Percentiles rank a stretch among this genome's conserved stretches.
Conservation (phyloP, 306 rosid species). For the Glycine latifolia region DNA sequence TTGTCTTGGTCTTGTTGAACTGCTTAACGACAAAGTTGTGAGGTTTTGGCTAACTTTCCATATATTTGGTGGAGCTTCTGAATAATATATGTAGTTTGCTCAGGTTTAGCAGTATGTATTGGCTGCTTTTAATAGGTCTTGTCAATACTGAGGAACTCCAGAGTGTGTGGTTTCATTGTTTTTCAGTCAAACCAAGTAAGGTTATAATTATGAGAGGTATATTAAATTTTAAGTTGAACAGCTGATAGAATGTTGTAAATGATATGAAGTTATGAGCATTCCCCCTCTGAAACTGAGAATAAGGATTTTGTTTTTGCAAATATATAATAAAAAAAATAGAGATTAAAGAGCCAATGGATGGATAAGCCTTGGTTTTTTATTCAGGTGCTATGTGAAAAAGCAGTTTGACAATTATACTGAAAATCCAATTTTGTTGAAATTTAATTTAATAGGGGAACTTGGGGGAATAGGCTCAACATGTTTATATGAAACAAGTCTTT, state of each 20-base stretch:
- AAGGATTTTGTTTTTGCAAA: constrained; percentile 1
- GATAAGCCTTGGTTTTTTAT: neutral
- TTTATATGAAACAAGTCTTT: neutral
- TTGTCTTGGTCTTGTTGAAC: neutral
- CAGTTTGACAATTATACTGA: constrained; percentile 5
- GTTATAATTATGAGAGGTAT: neutral
- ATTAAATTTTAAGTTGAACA: neutral
- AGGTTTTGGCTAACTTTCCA: constrained; percentile 26
- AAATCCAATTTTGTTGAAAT: neutral
- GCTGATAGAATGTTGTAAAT: neutral
- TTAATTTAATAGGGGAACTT: neutral
- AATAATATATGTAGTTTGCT: constrained; percentile 10
- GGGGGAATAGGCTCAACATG: neutral
- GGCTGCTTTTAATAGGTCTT: neutral
- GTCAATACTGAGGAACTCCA: neutral
- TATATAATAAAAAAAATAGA: constrained; percentile 22
- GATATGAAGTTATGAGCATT: neutral
- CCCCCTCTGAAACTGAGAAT: neutral
- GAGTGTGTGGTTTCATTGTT: neutral
- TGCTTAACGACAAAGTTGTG: neutral
- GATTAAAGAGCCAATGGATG: constrained; percentile 5
- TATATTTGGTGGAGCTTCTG: constrained; percentile 27
- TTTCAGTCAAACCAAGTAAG: neutral
- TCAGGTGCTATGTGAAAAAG: neutral
- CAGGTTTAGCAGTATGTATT: neutral